Base-by-base conservation (phyloP, 495 filamentous ascomycete genomes). In the Trichoderma gamsii region DNA sequence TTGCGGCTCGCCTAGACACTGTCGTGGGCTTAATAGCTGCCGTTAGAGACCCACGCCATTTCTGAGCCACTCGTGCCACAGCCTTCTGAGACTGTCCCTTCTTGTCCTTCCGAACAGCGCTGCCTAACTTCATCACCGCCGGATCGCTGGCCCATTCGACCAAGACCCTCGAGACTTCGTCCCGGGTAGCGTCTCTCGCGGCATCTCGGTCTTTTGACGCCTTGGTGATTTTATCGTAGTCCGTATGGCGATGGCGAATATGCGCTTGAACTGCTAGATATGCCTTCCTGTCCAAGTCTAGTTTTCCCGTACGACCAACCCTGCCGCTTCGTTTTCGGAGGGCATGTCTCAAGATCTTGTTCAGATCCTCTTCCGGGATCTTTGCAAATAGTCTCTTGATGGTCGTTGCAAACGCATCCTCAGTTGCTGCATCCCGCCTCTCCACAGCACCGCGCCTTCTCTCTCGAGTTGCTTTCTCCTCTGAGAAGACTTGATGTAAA, bases 211-310 rank as follows among this genome's bases (percentile, higher is more conserved):
- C 56, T 32, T 32, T 23, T 2, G 25, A 29, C 56, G 21, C 18
- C 49, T 29, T 32, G 3, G 25, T 25, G 18, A 66, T 16, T 11
- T 13, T 16, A 3, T 81, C 77, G 29, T 82, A 82, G 1, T 73
- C 44, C 5, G 79, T 82, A 35, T 80, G 73, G 3, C 64, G 21
- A 59, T 81, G 79, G 16, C 80, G 71, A 25, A 80, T 76, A 43
- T 82, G 73, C 3, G 80, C 77, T 4, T 71, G 69, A 16, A 77
- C 76, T 13, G 77, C 79, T 9, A 80, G 69, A 56, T 44, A 68
- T 9, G 74, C 78, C 66, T 76, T 78, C 29, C 75, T 66, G 12
- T 71, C 65, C 43, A 78, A 23, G 5, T 70, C 66, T 4, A 75
- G n/a, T 59, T 25, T 76, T 8, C 64, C 66, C 0, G 74, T 76